Evolutionary conservation across 2,329 filamentous ascomycete species (phyloP).

Genomic region (Pleomassaria siparia): DNA sequence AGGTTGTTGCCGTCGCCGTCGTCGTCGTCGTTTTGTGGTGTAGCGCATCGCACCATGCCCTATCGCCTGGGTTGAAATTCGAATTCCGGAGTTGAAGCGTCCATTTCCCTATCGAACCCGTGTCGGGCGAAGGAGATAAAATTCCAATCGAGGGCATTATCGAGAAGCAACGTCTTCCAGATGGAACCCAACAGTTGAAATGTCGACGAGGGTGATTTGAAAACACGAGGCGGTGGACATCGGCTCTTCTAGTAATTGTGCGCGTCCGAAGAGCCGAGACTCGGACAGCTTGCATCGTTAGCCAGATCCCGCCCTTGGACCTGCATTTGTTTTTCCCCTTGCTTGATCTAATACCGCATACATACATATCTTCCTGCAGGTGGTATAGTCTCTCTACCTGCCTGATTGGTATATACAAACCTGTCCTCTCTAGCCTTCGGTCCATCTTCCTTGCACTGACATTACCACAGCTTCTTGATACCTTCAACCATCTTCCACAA

Average conservation of each 20-base stretch:
- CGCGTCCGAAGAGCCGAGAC: constrained; percentile 14
- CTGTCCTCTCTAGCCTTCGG: neutral
- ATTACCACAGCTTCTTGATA: neutral
- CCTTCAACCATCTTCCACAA: neutral
- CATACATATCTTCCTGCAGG: neutral
- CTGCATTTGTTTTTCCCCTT: neutral
- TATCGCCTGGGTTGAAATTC: too few species aligned
- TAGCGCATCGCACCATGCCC: too few species aligned
- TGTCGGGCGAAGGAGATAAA: neutral
- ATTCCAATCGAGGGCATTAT: neutral
- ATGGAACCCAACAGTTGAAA: neutral
- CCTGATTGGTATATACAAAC: neutral
- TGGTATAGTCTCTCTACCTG: too few species aligned
- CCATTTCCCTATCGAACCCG: too few species aligned
- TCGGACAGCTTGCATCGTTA: constrained; percentile 8
- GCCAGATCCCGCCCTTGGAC: constrained; percentile 4
- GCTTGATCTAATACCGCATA: neutral
- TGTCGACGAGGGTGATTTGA: neutral
- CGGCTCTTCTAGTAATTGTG: constrained; percentile 7
- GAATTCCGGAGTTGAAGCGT: too few species aligned
- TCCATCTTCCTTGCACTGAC: neutral
- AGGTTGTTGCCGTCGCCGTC: too few species aligned
- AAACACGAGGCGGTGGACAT: neutral
- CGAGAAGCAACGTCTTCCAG: neutral
- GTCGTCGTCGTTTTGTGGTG: too few species aligned